Evolutionary conservation across 2,329 filamentous ascomycete genomes (phyloP), one percentile per base, ranked within the genome.

Genomic region (Cercospora janseana): DNA sequence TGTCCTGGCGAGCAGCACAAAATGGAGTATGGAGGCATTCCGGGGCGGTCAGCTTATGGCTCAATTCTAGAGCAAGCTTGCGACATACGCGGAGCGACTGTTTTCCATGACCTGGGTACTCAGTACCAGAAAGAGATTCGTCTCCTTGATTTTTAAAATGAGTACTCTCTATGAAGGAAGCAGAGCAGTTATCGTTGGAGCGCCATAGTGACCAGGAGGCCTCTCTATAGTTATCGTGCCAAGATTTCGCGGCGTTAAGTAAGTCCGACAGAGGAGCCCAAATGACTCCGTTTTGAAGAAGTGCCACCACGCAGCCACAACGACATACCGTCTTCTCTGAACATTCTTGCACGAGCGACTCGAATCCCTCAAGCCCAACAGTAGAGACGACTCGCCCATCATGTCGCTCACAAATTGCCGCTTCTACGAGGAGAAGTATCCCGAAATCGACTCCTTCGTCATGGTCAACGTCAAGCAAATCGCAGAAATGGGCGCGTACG

Each of bases 381-480:
- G n/a, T 18, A 13, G 13, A 28, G 9, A 48, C 37, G 49, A 27
- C 7, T 59, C 75, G 77, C 77, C 79, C 81, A 87, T 71, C 67
- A 95, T 94, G 88, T 94, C 90, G 75, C 83, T 95, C 78, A 93
- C 88, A 71, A 95, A 95, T 77, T 95, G 88, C 75, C 89, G 90
- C 67, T 96, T 94, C 75, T 96, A 95, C 73, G 90, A 95, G 80
- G 89, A 95, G 77, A 95, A 95, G 75, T 96, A 87, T 69, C 90
- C 90, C 52, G 93, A 97, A 80, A 92, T 98, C 71, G 93, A 98
- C 76, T 95, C 89, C 80, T 97, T 96, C 76, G 94, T 98, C 70
- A 98, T 98, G 93, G 93, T 98, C 72, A 98, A 97, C 75, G 93
- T 97, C 66, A 95, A 95, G 82, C 90, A 95, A 87, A 98, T 98